Evolutionary conservation across 768 basidiomycete species (phyloP).

Genomic region (Favolaschia claudopus): DNA sequence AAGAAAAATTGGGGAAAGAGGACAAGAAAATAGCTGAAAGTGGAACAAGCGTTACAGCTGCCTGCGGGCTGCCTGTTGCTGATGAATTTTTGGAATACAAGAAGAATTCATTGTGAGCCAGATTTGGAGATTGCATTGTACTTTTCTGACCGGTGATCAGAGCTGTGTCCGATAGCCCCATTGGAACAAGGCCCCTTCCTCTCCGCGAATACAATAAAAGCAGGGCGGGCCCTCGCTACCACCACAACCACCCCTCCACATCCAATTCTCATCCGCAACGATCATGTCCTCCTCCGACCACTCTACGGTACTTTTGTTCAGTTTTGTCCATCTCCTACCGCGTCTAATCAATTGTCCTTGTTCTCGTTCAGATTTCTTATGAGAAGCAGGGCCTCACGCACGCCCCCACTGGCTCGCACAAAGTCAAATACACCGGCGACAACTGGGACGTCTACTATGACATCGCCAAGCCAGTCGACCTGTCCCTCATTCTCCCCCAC

Average conservation of each 20-base stretch:
- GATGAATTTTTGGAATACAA: no score
- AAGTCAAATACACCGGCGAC: conserved; percentile 68
- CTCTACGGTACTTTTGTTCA: conserved; percentile 41
- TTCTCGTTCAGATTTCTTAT: conserved; percentile 14
- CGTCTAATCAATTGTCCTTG: not conserved
- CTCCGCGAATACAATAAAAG: not conserved
- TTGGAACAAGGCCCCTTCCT: no score
- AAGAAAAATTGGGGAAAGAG: no score
- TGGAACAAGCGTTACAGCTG: no score
- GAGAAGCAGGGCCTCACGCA: conserved; percentile 27
- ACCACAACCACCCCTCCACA: not conserved
- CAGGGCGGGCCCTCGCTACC: not conserved
- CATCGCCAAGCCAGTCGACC: conserved; percentile 61
- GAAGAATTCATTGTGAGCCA: no score
- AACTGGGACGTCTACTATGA: conserved; percentile 75
- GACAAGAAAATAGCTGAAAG: no score
- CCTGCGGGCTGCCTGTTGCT: no score
- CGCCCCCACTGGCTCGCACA: conserved; percentile 58
- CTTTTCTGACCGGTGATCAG: no score
- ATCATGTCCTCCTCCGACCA: conserved; percentile 43
- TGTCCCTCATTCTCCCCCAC: conserved; percentile 77
- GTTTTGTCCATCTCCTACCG: not conserved
- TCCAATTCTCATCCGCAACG: not conserved
- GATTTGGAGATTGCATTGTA: no score
- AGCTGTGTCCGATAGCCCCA: no score